Base-by-base conservation (phyloP, 2,329 filamentous ascomycete genomes). In the Fusarium bactridioides region DNA sequence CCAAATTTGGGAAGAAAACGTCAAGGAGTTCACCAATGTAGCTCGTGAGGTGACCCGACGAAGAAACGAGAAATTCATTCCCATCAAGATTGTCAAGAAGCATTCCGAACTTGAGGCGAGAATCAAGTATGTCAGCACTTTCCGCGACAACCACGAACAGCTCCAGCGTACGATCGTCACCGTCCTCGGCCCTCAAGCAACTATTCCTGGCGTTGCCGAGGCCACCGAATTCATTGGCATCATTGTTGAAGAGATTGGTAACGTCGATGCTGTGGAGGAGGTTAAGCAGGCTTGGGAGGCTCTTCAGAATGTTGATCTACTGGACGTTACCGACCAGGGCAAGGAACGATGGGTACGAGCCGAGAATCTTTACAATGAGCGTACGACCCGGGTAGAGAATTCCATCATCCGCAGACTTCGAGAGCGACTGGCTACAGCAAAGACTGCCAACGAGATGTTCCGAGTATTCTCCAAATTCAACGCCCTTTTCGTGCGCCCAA, bases 381-480 rank as follows among this genome's bases (percentile, higher is more conserved):
- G 97, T 43, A 99, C 97, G 15, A 95, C 96, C 23, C 91, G 96
- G 67, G 96, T 99, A 9, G 96, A 99, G 81, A 99, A 99, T 83
- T 98, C 96, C 7, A 99, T 99, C 82, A 99, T 99, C 80, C 94
- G 96, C 38, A 90, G 94, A 60, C 87, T 99, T 37, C 90, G 96
- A 78, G 96, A 99, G 82, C 93, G 96, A 65, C 88, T 99, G 62
- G 96, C 95, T 19, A 97, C 94, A 11, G 95, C 96, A 18, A 98
- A 97, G 86, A 97, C 94, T 70, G 96, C 96, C 44, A 98, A 97
- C 79, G 97, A 99, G 83, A 99, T 99, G 96, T 99, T 99, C 82
- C 93, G 97, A 61, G 96, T 99, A 69, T 99, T 99, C 81, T 98
- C 96, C 59, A 98, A 98, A 80, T 99, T 99, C 88, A 99, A 99